Base-by-base conservation (phyloP, 495 filamentous ascomycete species). In the Chaetomium cochliodes region DNA sequence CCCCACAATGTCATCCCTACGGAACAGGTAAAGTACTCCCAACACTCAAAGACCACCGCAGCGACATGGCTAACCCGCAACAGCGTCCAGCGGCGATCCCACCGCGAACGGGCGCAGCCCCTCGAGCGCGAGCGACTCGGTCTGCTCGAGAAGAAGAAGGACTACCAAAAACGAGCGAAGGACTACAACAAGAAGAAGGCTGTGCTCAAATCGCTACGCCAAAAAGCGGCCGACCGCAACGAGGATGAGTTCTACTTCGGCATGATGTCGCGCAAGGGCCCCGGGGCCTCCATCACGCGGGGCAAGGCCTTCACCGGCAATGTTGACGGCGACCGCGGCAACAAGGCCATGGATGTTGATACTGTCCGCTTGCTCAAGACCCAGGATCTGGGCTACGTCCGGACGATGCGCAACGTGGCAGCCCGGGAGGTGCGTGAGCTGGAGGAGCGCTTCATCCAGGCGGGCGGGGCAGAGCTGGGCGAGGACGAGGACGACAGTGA, bases 171-270 rank as follows among this genome's bases (percentile, higher is more conserved):
- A 66, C 92, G 94, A 62, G 90, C 94, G 4, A 85, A 85, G 74
- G 92, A 97, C 81, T 92, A 90, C 85, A 92, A 91, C 72, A 78
- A 77, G 69, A 98, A 98, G 74, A 89, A 96, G 73, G 79, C 80
- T n/a, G 86, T 88, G 33, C 81, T 97, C 50, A 88, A 89, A 73
- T 82, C 85, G 3, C 86, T 98, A 20, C 83, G 87, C 67, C 82
- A 88, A 65, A 97, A 96, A 78, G 93, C 89, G 25, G 82, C 85
- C 62, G 87, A 94, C 49, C 88, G 91, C 66, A 98, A 98, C 76
- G 92, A 93, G 47, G 94, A 98, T 86, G 92, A 97, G 77, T 98
- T 98, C 81, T 87, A 90, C 78, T 97, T 91, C 72, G 89, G 87
- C 26, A 98, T 98, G 94, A 84, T 96, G 76, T 83, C 79, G 56